Base-by-base conservation (phyloP, 805 yeast genomes). In the Myxozyma neotropica region DNA sequence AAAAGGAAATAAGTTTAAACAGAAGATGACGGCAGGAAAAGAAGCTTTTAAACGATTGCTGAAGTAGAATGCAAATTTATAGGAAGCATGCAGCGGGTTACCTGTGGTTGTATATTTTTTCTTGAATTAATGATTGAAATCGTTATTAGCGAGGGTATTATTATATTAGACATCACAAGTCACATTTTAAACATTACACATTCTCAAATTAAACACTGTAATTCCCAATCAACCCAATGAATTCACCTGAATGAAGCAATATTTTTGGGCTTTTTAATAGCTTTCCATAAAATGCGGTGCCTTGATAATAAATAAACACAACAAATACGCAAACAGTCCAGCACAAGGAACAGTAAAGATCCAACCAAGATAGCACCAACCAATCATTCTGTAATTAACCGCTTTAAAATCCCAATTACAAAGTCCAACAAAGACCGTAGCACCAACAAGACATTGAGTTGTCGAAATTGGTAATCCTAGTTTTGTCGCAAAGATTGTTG, bases 371-470 rank as follows among this genome's bases (percentile, higher is more conserved):
- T 84, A 86, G 67, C 87, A 82, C 87, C 87, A 87, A 15, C 75
- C 70, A 33, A 87, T 89, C 83, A 85, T 83, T 76, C 87, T 80
- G 90, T 91, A 87, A 77, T 87, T 87, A 59, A 86, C 86, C 3
- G 88, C 80, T 64, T 74, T 81, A 67, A 78, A 64, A 69, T 84
- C 88, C 67, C 75, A 76, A 78, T 86, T 87, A 75, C 89, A 85
- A 61, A 86, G 75, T 57, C 91, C 93, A 65, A 87, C 88, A 68
- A 82, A 82, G 4, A 87, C 88, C 40, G 88, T 85, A 60, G 89
- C 88, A 61, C 93, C 93, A 58, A 83, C 86, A 15, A 90, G 88
- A 71, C 84, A 81, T 73, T 87, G 91, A 5, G 93, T 87, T 29
- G 93, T 87, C 6, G 91, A 86, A 35, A 86, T 82, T 48, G 93